phyloP scores from a whole-genome alignment of 768 basidiomycete species.

The Lentinula edodes region DNA sequence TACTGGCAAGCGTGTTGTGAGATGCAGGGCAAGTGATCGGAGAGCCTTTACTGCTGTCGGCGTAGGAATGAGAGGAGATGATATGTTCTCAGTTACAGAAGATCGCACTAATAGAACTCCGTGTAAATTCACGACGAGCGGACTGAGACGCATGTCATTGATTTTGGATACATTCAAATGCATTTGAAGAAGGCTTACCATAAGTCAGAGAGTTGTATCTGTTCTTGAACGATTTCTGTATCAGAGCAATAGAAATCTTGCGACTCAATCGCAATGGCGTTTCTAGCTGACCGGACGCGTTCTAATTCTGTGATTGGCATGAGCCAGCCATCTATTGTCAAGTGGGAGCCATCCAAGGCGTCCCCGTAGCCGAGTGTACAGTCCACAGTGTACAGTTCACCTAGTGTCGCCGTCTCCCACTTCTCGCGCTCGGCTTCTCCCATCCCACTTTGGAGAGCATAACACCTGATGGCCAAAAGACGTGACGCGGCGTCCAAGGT shows the following conservation, averaged over 20 bases:
- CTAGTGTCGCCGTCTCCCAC: conserved; percentile 57
- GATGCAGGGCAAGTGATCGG: conserved; percentile 53
- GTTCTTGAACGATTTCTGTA: conserved; percentile 19
- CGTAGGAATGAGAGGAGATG: conserved; percentile 54
- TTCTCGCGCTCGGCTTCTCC: conserved; percentile 68
- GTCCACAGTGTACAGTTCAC: conserved; percentile 53
- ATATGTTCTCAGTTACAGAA: conserved; percentile 13
- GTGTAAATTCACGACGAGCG: conserved; percentile 53
- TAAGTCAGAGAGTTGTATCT: conserved; percentile 42
- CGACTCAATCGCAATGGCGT: conserved; percentile 32
- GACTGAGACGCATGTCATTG: conserved; percentile 28
- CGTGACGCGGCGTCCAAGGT: conserved; percentile 55
- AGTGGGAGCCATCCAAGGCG: conserved; percentile 38
- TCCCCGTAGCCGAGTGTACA: conserved; percentile 56
- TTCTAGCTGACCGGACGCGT: conserved; percentile 49
- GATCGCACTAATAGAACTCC: conserved; percentile 62
- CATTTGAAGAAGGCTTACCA: conserved; percentile 35
- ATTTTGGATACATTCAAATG: conserved; percentile 11
- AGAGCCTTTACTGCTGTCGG: conserved; percentile 54
- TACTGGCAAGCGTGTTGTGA: conserved; percentile 68
- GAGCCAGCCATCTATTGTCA: conserved; percentile 73
- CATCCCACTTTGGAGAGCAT: conserved; percentile 73
- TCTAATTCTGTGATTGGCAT: conserved; percentile 65
- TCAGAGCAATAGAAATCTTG: conserved; percentile 45
- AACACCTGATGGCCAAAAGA: conserved; percentile 72